Percentiles rank a stretch among this genome's conserved stretches.
Conservation (phyloP, 805 yeast genomes). For the Yamadazyma endophytica region DNA sequence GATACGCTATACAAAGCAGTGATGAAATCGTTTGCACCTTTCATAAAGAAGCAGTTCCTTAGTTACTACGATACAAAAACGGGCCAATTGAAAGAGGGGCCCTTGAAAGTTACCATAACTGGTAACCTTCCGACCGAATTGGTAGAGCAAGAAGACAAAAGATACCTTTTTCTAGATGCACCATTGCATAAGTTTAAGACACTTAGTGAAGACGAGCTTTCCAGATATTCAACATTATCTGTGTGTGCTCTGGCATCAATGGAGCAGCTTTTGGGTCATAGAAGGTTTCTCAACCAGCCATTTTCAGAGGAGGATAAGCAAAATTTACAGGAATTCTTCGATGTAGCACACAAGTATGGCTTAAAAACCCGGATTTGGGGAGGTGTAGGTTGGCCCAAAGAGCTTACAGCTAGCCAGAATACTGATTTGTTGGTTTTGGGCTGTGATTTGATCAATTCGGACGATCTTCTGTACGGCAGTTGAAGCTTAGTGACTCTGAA, state of each 20-base stretch:
- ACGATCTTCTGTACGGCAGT: conserved; percentile 37
- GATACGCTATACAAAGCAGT: conserved; percentile 44
- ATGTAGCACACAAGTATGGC: conserved; percentile 46
- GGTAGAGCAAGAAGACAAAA: conserved; percentile 16
- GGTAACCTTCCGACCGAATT: conserved; percentile 57
- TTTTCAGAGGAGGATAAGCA: conserved; percentile 29
- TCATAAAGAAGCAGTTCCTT: conserved; percentile 47
- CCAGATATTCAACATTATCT: conserved; percentile 23
- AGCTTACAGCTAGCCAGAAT: conserved; percentile 45
- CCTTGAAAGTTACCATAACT: conserved; percentile 60
- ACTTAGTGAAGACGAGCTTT: conserved; percentile 18
- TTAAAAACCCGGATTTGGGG: conserved; percentile 68
- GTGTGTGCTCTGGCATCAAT: conserved; percentile 44
- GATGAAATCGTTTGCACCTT: conserved; percentile 40
- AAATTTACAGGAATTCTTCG: conserved; percentile 22
- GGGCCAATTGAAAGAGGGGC: conserved; percentile 40
- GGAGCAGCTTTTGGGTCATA: conserved; percentile 21
- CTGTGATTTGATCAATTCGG: conserved; percentile 59
- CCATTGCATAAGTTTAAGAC: conserved; percentile 35
- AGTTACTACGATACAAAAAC: conserved; percentile 41
- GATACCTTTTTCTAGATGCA: conserved; percentile 51
- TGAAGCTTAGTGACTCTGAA: no score
- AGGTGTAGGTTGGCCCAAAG: conserved; percentile 62
- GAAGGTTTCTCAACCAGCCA: conserved; percentile 11
- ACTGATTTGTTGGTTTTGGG: conserved; percentile 43